phyloP scores from a whole-genome alignment of 2,329 filamentous ascomycete genomes.

The Tolypocladium album region DNA sequence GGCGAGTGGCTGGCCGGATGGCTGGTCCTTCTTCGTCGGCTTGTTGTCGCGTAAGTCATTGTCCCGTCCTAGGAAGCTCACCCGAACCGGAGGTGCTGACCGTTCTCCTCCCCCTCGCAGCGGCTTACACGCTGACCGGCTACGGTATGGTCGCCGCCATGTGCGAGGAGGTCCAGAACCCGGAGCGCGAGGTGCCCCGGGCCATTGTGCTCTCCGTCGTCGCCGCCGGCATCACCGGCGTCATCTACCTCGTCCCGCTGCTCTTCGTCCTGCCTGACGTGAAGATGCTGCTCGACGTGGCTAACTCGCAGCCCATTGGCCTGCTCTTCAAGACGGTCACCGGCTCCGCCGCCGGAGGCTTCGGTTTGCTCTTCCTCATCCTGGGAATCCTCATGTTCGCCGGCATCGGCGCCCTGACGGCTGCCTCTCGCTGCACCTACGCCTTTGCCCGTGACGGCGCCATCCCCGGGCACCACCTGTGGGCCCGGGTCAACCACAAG shows the following conservation, averaged over 20 bases:
- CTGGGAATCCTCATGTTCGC: constrained; percentile 70
- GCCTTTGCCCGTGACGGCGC: constrained; percentile 67
- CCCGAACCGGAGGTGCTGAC: neutral
- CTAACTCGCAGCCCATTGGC: constrained; percentile 66
- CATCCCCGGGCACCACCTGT: constrained; percentile 58
- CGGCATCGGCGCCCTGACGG: constrained; percentile 63
- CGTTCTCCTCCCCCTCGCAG: constrained; percentile 18
- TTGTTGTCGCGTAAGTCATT: constrained; percentile 33
- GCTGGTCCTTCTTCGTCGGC: constrained; percentile 47
- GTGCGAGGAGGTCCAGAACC: constrained; percentile 51
- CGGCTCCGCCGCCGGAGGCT: constrained; percentile 60
- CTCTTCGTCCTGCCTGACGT: constrained; percentile 67
- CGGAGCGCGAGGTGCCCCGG: constrained; percentile 50
- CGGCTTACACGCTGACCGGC: constrained; percentile 30
- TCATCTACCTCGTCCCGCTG: constrained; percentile 57
- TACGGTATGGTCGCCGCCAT: constrained; percentile 44
- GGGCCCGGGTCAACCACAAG: constrained; percentile 52
- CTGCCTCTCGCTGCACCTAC: constrained; percentile 63
- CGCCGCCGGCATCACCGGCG: constrained; percentile 55
- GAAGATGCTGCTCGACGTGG: constrained; percentile 48
- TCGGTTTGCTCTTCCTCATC: constrained; percentile 65
- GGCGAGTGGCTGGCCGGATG: constrained; percentile 58
- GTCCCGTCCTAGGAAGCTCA: neutral
- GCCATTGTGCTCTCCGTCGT: constrained; percentile 58
- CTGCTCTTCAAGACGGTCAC: constrained; percentile 67